Base-by-base conservation (phyloP, 2,329 filamentous ascomycete genomes). In the Apiospora sp. region DNA sequence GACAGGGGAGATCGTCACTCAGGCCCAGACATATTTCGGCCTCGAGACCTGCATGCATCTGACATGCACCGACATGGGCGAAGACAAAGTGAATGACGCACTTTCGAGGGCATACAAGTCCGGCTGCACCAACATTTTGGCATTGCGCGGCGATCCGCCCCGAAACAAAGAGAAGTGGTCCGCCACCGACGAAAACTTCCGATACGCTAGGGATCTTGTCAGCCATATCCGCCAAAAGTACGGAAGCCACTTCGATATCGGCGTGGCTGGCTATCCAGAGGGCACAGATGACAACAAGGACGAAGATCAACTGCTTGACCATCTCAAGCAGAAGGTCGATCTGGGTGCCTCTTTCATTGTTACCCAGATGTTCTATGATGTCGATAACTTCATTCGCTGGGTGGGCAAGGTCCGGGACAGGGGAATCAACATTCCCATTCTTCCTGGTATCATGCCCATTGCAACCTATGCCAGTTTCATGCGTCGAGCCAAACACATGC, bases 291-390 rank as follows among this genome's bases (percentile, higher is more conserved):
- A 98, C 82, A 95, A 98, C 81, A 91, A 94, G 78, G 92, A 98
- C 79, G 92, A 94, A 71, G 95, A 98, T 67, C 84, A 90, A 73
- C 88, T 99, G 79, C 90, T 99, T 75, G 92, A 96, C 75, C 96
- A 98, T 82, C 85, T 99, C 80, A 98, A 98, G 86, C 93, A 98
- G 83, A 99, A 99, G 86, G 92, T 98, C 46, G 96, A 99, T 81
- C 94, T 94, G 73, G 96, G 96, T 70, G 95, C 93, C 74, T 92
- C 93, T 8, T 99, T 98, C 81, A 93, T 99, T 75, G 94, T 99
- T 71, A 98, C 96, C 0, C 96, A 99, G 85, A 99, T 99, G 96
- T 98, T 98, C 85, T 99, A 99, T 86, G 96, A 99, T 80, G 95
- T 91, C 69, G 96, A 99, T 79, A 96, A 96, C 81, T 99, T 99